These are phyloP conservation scores for Paraphoma sp. DNA, from an alignment of 2,329 filamentous ascomycete genomes.

Conservation along the genomic window DNA sequence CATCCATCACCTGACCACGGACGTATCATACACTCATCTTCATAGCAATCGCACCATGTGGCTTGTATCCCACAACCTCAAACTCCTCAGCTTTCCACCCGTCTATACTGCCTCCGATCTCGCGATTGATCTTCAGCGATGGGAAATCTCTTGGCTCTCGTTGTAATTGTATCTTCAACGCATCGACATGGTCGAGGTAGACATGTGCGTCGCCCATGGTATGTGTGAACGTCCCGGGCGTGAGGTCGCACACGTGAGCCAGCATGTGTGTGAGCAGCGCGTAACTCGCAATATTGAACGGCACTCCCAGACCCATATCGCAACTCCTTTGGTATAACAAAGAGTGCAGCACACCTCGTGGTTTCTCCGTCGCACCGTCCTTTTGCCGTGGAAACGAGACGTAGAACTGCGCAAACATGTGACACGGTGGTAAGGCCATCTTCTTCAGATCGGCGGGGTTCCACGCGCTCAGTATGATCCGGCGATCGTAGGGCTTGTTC, in stretches of 20 bases:
- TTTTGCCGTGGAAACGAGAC: slow-evolving; percentile 70
- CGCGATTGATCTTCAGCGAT: slow-evolving; percentile 72
- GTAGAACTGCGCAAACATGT: slow-evolving; percentile 98
- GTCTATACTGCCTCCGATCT: slow-evolving; percentile 78
- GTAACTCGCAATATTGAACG: slow-evolving; percentile 97
- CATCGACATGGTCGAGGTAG: slow-evolving; percentile 90
- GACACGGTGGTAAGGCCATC: slow-evolving; percentile 93
- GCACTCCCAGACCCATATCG: slow-evolving; percentile 96
- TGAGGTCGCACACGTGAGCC: slow-evolving; percentile 82
- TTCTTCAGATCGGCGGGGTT: slow-evolving; percentile 84
- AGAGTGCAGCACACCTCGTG: slow-evolving; percentile 78
- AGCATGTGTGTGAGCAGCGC: slow-evolving; percentile 95
- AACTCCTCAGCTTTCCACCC: slow-evolving; percentile 91
- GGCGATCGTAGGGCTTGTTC: slow-evolving; percentile 82
- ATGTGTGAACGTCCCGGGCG: slow-evolving; percentile 87
- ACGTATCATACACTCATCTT: slow-evolving; percentile 86
- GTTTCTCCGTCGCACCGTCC: slow-evolving; percentile 37
- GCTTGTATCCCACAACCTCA: slow-evolving; percentile 84
- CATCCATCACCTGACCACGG: neutral
- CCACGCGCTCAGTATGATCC: slow-evolving; percentile 93
- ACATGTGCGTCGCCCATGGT: slow-evolving; percentile 99
- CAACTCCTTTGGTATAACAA: slow-evolving; percentile 92
- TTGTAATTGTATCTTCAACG: slow-evolving; percentile 78
- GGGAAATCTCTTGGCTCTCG: slow-evolving; percentile 85
- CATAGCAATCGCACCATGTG: slow-evolving; percentile 93